Evolutionary conservation across 805 yeast species (phyloP), one percentile per base, ranked within the genome.

Genomic region (Tetrapisispora iriomotensis): DNA sequence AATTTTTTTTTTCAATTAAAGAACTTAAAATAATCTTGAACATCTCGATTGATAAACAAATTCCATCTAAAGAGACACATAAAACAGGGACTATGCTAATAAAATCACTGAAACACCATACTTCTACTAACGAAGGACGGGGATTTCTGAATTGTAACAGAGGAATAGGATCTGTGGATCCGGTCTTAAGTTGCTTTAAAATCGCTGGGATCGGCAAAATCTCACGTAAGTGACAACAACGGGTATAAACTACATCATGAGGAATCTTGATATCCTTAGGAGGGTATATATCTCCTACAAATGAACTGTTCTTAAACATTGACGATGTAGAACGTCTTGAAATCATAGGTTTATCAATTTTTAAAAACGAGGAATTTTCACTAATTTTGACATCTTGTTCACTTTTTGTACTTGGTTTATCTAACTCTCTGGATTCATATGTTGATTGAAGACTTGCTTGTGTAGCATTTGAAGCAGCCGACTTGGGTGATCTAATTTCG

Each of bases 191-290:
- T 56, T 85, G 95, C 54, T 81, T 82, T 51, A 84, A 55, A 7
- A 88, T 85, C 1, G 95, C 94, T 1, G 95, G 94, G 38, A 88
- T 87, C 1, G 97, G 96, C 43, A 88, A 61, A 38, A 88, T 88
- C 54, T 88, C 96, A 39, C 96, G 68, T 44, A 88, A 62, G 60
- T 88, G 96, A 53, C 96, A 88, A 58, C 96, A 88, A 48, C 96
- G 70, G 0, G 96, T 84, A 61, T 88, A 88, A 53, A 88, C 68
- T 29, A 79, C 68, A 51, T 86, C 95, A 40, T 82, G 70, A 27
- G 74, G 65, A 9, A 67, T 54, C 33, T 52, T 53, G 6, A 51
- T 23, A 33, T 52, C 38, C 15, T 39, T 42, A 19, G 67, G 61
- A 13, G 67, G 66, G 23, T 45, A 51, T 4, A 51, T 44, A n/a